Conservation (phyloP, 768 basidiomycete genomes). For the Scleroderma citrinum region DNA sequence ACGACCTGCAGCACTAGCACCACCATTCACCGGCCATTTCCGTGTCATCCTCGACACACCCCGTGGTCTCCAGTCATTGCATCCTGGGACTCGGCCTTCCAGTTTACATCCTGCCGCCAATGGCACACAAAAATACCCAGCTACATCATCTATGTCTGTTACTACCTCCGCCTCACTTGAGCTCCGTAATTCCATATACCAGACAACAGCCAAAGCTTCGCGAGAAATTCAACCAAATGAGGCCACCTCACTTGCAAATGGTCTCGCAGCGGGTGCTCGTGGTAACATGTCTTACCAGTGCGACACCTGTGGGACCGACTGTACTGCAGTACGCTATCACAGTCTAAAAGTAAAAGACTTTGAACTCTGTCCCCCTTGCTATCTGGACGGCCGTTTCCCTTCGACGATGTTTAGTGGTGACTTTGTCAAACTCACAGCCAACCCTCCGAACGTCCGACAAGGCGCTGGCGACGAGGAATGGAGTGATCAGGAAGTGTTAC, state of each 20-base stretch:
- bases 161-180: conserved; percentile 71
- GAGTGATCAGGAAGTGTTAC: conserved; percentile 85
- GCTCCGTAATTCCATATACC: conserved; percentile 82
- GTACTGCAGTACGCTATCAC: conserved; percentile 83
- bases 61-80: conserved; percentile 90
- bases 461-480: conserved; percentile 62
- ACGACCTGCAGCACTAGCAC: conserved; percentile 87
- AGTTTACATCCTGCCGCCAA: conserved; percentile 42
- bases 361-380: conserved; percentile 87
- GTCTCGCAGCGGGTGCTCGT: conserved; percentile 39
- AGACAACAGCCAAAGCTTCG: conserved; percentile 80
- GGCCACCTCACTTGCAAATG: conserved; percentile 57
- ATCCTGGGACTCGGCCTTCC: conserved; percentile 65
- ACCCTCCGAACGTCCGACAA: conserved; percentile 27
- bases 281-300: conserved; percentile 65
- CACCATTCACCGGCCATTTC: conserved; percentile 98
- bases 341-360: conserved; percentile 89
- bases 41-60: conserved; percentile 96
- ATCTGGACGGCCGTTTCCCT: conserved; percentile 95
- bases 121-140: conserved; percentile 37
- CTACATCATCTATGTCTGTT: conserved; percentile 11
- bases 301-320: conserved; percentile 94
- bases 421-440: conserved; percentile 77
- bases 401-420: conserved; percentile 95
- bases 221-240: conserved; percentile 62